Base-by-base conservation (phyloP, 129 eudicot genomes). In the Lactuca saligna region DNA sequence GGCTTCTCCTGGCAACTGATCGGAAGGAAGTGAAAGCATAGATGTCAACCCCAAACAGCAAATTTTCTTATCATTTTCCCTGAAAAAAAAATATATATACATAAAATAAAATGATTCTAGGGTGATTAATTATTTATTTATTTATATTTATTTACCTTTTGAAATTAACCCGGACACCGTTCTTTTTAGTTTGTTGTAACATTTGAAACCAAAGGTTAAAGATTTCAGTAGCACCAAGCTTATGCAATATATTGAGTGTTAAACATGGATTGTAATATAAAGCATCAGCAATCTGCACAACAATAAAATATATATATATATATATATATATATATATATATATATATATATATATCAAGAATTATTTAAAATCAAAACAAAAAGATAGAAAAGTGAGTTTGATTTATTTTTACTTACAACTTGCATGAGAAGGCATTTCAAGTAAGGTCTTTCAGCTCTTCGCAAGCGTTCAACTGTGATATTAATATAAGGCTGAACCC, bases 121-220 rank as follows among this genome's bases (percentile, higher is more conserved):
- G 32, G 10, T 6, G 7, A 25, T 9, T n/a, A 48, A 15, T 25
- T 4, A n/a, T 20, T 56, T 38, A 10, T 15, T 17, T 9, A 84
- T 25, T 25, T 25, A 20, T 4, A n/a, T 20, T 56, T 38, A 10
- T 15, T 17, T 9, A 84, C 97, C 97, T 86, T 53, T 83, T 88
- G 74, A 92, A 88, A 75, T 88, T 88, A 54, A 81, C 89, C 31
- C 82, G 86, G 14, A 54, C 56, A 2, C 96, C 96, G 61, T 79
- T 88, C 76, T 81, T 88, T 72, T 88, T 92, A n/a, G 90, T 85
- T 84, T 92, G 95, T 74, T 82, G 91, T 74, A 92, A 60, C 98
- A 92, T 92, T 70, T 92, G 96, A 82, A 92, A 92, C 98, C 98
- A 92, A 54, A 88, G 87, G 69, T 79, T 81, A 73, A 92, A 92